Evolutionary conservation across 192 early-diverging fungal genomes (phyloP).

Genomic region (Umbelopsis sp.): DNA sequence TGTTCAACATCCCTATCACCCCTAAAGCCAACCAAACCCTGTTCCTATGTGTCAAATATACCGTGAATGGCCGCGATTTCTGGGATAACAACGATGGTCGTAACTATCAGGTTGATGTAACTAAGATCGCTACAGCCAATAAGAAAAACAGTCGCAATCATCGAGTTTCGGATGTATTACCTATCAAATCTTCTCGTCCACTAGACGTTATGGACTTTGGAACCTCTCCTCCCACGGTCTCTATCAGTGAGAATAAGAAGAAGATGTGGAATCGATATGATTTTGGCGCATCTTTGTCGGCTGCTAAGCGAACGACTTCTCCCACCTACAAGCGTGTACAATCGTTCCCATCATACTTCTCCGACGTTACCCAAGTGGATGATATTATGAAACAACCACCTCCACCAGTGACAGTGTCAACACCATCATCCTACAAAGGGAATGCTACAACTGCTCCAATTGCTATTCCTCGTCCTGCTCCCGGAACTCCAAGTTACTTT

Average conservation of each 20-base stretch:
- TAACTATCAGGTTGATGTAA: constrained; percentile 78
- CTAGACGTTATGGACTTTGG: background rate
- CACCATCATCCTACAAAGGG: background rate
- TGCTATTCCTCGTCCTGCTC: constrained; percentile 21
- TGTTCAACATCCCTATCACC: constrained; percentile 63
- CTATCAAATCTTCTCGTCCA: background rate
- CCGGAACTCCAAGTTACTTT: constrained; percentile 46
- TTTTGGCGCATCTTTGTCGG: constrained; percentile 40
- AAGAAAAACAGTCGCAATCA: background rate
- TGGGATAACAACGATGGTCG: constrained; percentile 95
- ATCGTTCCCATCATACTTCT: constrained; percentile 8
- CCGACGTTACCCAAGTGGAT: background rate
- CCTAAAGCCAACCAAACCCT: constrained; percentile 40
- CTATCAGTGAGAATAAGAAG: constrained; percentile 4
- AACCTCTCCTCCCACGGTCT: background rate
- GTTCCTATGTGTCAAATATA: constrained; percentile 68
- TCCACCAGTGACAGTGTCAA: background rate
- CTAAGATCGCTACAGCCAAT: background rate
- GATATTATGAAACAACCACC: background rate
- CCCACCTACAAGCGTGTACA: constrained; percentile 5
- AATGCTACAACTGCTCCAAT: constrained; percentile 1
- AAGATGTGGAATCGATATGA: constrained; percentile 36
- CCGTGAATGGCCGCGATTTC: constrained; percentile 68
- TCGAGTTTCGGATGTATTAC: background rate
- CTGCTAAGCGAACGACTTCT: constrained; percentile 16